Conservation (phyloP, 2,329 filamentous ascomycete species). For the Trichoderma cornu-damae region DNA sequence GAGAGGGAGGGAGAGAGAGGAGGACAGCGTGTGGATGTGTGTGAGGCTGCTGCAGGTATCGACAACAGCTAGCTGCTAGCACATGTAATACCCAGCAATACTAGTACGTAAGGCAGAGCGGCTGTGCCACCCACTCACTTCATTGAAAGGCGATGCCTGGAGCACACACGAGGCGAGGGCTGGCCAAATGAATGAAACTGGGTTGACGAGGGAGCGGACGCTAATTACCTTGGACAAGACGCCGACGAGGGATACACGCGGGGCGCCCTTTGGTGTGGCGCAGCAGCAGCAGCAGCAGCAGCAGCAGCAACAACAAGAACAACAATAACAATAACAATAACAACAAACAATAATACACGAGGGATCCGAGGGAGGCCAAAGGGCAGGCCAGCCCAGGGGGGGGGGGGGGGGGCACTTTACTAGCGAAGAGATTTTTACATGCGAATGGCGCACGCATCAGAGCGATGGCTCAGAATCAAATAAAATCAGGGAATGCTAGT, state of each 20-base stretch:
- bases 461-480: background rate
- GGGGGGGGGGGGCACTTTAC: too few species aligned
- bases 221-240: too few species aligned
- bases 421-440: slow-evolving; percentile 1
- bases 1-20: background rate
- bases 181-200: too few species aligned
- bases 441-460: slow-evolving; percentile 2
- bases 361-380: background rate
- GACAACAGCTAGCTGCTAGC: background rate
- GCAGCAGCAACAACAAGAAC: background rate
- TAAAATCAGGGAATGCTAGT: too few species aligned
- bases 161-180: background rate
- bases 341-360: background rate
- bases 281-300: background rate
- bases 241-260: background rate
- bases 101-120: background rate
- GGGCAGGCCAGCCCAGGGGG: background rate
- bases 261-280: background rate
- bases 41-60: background rate
- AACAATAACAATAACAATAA: background rate
- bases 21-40: slow-evolving; percentile 4
- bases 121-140: slow-evolving; percentile 10
- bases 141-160: background rate
- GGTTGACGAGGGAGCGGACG: too few species aligned
- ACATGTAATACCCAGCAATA: too few species aligned